These are phyloP conservation scores for Fusarium siculi DNA, from an alignment of 2,329 filamentous ascomycete genomes.

Conservation along the genomic window DNA sequence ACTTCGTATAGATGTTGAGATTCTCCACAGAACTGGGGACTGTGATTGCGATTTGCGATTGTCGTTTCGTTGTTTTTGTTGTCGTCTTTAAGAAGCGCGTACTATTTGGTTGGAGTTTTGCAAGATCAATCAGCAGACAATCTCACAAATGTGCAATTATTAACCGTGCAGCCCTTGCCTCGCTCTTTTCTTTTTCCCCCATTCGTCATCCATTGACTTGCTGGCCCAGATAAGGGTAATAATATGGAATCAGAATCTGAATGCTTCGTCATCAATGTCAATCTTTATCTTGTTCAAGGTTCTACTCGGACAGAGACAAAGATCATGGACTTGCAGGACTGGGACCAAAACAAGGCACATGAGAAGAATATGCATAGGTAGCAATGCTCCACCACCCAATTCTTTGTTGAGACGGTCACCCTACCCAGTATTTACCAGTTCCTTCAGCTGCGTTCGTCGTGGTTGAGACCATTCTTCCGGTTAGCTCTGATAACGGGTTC, in stretches of 20 bases:
- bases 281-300: constrained; percentile 18
- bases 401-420: constrained; percentile 25
- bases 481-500: constrained; percentile 17
- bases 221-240: not conserved
- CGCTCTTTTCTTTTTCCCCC: not conserved
- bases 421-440: not conserved
- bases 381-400: constrained; percentile 4
- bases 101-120: not conserved
- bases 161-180: not conserved
- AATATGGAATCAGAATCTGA: not conserved
- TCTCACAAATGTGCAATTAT: not conserved
- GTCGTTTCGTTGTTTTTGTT: not conserved
- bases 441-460: not conserved
- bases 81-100: constrained; percentile 7
- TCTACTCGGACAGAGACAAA: not conserved
- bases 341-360: constrained; percentile 8
- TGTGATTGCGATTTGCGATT: constrained; percentile 1
- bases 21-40: constrained; percentile 31
- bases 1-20: constrained; percentile 26
- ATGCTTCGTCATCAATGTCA: constrained; percentile 15
- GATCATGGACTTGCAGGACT: not conserved
- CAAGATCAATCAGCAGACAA: not conserved
- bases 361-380: not conserved
- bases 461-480: constrained; percentile 6
- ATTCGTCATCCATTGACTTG: not conserved